Evolutionary conservation across 2,329 filamentous ascomycete species (phyloP), one percentile per base, ranked within the genome.

Genomic region (Pestalotiopsis sp.): DNA sequence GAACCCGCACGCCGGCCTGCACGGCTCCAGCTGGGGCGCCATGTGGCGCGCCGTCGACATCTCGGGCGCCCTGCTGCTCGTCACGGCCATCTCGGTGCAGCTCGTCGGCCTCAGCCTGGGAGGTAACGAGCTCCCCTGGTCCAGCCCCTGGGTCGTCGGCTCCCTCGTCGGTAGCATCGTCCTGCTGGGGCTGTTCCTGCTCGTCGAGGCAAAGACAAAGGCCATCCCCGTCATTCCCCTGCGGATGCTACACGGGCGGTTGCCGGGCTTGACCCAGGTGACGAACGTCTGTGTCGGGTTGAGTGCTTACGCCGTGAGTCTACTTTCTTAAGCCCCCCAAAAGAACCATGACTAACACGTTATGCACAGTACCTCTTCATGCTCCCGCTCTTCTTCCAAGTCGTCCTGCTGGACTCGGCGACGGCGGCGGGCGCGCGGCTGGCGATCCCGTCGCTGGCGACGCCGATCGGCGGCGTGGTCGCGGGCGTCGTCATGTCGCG

Each of bases 301-400:
- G 76, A 84, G 88, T 9, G 87, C 87, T 1, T 91, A 91, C 75
- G 88, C 87, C 17, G 88, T 90, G 75, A 77, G 87, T 81, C 27
- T 3, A 27, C 45, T 2, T 31, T n/a, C n/a, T n/a, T n/a, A n/a
- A 36, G 6, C 31, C 0, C 6, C 31, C 27, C 1, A 31, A 31
- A 36, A 36, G 31, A 52, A 1, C 45, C 12, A 52, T 20, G 1
- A 3, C 20, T 52, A 3, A 52, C 14, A 52, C 45, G 45, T 1
- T 14, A 52, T 36, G 31, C 31, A 11, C 58, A 87, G 84, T 88
- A 92, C 71, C 81, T 92, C 17, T 93, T 93, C 80, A 91, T 91
- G 74, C 84, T 91, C 0, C 91, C 91, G 0, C 80, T 93, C 4
- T 93, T 91, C 80, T 93, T 92, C 75, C 90, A 92, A 72, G 88